These are phyloP conservation scores for Zasmidium cellare DNA, from an alignment of 2,329 filamentous ascomycete species.

Conservation along the genomic window DNA sequence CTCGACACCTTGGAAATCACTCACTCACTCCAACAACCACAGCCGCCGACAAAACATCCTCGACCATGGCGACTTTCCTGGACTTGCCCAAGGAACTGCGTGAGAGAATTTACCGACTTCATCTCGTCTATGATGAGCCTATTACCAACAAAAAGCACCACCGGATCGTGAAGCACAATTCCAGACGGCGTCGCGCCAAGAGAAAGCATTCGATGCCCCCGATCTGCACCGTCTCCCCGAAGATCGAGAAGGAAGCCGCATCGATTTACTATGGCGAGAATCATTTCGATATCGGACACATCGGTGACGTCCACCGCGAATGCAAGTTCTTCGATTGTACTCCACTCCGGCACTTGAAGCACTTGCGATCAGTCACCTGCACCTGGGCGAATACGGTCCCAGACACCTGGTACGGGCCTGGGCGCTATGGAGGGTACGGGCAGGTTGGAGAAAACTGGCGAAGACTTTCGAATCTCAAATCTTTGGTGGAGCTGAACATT, in stretches of 20 bases:
- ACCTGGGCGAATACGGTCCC: neutral
- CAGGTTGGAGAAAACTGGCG: constrained; percentile 5
- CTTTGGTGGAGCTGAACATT: constrained; percentile 27
- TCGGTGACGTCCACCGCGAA: neutral
- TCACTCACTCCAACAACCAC: neutral
- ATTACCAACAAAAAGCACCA: constrained; percentile 6
- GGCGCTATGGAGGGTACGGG: neutral
- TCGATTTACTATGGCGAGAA: constrained; percentile 26
- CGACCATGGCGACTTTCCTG: constrained; percentile 26
- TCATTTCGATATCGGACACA: constrained; percentile 1
- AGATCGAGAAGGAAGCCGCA: constrained; percentile 23
- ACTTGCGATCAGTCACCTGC: constrained; percentile 9
- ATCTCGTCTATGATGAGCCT: constrained; percentile 18
- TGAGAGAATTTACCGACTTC: constrained; percentile 27
- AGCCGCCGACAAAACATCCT: neutral
- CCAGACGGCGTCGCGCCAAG: neutral
- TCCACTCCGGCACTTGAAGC: constrained; percentile 6
- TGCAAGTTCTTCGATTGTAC: neutral
- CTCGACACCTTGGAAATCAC: too few relatives aligned
- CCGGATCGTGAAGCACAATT: neutral
- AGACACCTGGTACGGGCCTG: neutral
- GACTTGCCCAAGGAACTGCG: constrained; percentile 25
- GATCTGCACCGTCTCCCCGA: constrained; percentile 14
- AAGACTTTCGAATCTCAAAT: constrained; percentile 8
- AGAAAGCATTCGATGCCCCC: constrained; percentile 16